A percentile compares a stretch with the other conserved stretches of the same genome.
phyloP scores from a whole-genome alignment of 108 stramenopile species.

The Parietichytrium sp. region DNA sequence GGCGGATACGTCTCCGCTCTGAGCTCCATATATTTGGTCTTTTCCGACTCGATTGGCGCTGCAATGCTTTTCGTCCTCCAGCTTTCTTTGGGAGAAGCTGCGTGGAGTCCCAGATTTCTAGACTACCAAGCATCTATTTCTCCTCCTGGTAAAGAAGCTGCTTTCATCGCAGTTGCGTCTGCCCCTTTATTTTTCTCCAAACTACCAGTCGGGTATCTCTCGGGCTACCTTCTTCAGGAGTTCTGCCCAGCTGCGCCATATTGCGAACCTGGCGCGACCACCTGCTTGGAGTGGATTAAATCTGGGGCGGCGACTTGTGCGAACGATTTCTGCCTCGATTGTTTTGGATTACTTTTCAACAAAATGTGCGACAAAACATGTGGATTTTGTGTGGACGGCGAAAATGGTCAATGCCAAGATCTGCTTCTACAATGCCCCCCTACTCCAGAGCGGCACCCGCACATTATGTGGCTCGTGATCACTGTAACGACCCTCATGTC shows the following conservation, averaged over 20 bases:
- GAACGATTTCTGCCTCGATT: constrained; percentile 12
- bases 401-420: constrained; percentile 56
- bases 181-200: constrained; percentile 78
- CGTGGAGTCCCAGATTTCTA: constrained; percentile 74
- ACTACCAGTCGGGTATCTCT: constrained; percentile 73
- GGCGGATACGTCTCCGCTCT: constrained; percentile 71
- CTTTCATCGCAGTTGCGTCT: constrained; percentile 74
- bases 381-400: constrained; percentile 29
- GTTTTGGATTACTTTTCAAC: neutral
- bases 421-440: constrained; percentile 57
- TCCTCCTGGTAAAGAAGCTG: constrained; percentile 73
- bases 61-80: constrained; percentile 67
- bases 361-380: constrained; percentile 1
- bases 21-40: constrained; percentile 69
- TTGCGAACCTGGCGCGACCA: neutral
- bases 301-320: constrained; percentile 14
- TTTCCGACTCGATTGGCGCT: constrained; percentile 67
- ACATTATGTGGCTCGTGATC: constrained; percentile 76
- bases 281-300: constrained; percentile 27
- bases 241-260: constrained; percentile 61
- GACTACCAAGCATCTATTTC: constrained; percentile 74
- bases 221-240: constrained; percentile 64
- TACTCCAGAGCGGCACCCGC: neutral
- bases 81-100: constrained; percentile 74
- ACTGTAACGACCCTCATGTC: constrained; percentile 63